Evolutionary conservation across 352 stramenopile genomes (phyloP).

Genomic region (Globisporangium paroecandrum): DNA sequence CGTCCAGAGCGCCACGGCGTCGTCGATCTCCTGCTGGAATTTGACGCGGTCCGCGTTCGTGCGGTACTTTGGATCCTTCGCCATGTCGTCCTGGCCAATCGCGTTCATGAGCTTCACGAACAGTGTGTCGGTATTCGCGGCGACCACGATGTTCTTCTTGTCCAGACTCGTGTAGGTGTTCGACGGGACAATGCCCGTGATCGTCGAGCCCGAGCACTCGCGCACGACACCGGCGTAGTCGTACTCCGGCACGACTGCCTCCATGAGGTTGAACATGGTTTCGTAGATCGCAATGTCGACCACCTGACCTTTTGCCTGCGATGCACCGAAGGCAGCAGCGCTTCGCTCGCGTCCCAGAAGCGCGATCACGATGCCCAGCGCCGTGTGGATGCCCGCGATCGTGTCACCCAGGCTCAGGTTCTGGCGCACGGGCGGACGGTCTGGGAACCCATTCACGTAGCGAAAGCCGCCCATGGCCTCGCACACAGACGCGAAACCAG

Average conservation of each 20-base stretch:
- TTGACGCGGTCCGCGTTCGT: slow-evolving; percentile 68
- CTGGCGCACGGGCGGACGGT: slow-evolving; percentile 69
- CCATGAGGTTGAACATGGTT: slow-evolving; percentile 85
- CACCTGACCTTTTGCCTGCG: slow-evolving; percentile 52
- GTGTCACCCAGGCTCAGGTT: slow-evolving; percentile 86
- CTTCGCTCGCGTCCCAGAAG: slow-evolving; percentile 66
- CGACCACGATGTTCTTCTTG: slow-evolving; percentile 83
- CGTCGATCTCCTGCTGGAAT: slow-evolving; percentile 62
- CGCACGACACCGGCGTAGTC: slow-evolving; percentile 76
- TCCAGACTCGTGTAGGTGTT: slow-evolving; percentile 85
- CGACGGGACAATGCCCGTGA: slow-evolving; percentile 85
- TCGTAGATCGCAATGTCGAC: slow-evolving; percentile 88
- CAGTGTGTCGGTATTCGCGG: slow-evolving; percentile 81
- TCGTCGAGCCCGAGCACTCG: slow-evolving; percentile 82
- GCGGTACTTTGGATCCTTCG: slow-evolving; percentile 46
- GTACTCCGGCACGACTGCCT: slow-evolving; percentile 82
- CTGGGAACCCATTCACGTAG: slow-evolving; percentile 85
- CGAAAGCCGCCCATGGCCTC: slow-evolving; percentile 85
- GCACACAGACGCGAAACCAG: slow-evolving; percentile 83
- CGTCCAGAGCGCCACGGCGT: slow-evolving; percentile 52
- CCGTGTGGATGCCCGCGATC: slow-evolving; percentile 78
- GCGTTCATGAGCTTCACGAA: slow-evolving; percentile 79
- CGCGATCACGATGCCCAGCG: slow-evolving; percentile 77
- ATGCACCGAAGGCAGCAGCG: slow-evolving; percentile 5
- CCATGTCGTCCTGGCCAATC: slow-evolving; percentile 60